Evolutionary conservation across 768 basidiomycete genomes (phyloP).

Genomic region (Tulasnella sp.): DNA sequence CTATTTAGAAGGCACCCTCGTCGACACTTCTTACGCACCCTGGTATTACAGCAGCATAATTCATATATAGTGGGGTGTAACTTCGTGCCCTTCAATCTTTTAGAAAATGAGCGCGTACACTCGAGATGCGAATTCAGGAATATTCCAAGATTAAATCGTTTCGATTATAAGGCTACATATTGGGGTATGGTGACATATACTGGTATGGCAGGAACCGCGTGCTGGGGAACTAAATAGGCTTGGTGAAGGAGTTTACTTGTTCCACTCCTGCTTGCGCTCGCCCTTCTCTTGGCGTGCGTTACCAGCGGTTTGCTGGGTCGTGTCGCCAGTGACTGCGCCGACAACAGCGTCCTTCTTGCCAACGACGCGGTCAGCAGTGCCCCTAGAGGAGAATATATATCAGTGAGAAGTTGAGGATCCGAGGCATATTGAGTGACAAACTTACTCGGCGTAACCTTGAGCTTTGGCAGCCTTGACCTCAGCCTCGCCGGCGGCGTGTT

Average conservation of each 20-base stretch:
- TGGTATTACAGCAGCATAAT: not conserved
- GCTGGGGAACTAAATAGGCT: no score
- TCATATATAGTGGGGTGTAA: not conserved
- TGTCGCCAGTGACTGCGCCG: conserved; percentile 56
- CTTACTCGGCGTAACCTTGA: conserved; percentile 33
- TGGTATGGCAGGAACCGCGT: not conserved
- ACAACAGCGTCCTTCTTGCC: conserved; percentile 55
- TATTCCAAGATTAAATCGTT: not conserved
- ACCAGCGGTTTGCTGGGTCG: conserved; percentile 44
- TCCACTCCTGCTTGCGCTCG: conserved; percentile 2
- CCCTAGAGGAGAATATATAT: conserved; percentile 30
- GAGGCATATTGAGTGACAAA: not conserved
- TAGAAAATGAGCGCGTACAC: no score
- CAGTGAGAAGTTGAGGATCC: not conserved
- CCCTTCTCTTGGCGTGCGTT: conserved; percentile 8
- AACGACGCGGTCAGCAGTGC: conserved; percentile 42
- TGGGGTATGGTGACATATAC: not conserved
- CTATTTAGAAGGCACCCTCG: not conserved
- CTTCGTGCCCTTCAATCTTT: no score
- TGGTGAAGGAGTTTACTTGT: not conserved
- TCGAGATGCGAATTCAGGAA: no score
- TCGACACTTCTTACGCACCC: not conserved
- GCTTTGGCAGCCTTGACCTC: conserved; percentile 41
- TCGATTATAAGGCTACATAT: not conserved
- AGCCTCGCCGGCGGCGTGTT: conserved; percentile 47